phyloP scores from a whole-genome alignment of 2,329 filamentous ascomycete genomes.

The Aspergillus neoniger region DNA sequence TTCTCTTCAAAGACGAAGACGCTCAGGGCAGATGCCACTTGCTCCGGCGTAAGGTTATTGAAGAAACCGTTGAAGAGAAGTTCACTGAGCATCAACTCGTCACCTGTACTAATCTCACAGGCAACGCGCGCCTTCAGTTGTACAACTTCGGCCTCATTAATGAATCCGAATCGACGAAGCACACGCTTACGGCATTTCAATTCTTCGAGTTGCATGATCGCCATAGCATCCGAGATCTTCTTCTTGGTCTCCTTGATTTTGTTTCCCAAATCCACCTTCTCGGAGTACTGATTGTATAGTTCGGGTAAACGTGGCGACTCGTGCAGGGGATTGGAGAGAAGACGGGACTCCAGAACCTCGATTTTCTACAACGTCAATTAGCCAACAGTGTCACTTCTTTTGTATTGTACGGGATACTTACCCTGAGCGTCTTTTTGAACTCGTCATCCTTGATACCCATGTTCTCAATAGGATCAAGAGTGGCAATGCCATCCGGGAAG shows the following conservation, averaged over 20 bases:
- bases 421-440: slow-evolving; percentile 83
- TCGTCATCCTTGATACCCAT: slow-evolving; percentile 92
- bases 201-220: slow-evolving; percentile 90
- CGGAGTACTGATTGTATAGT: slow-evolving; percentile 82
- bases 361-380: slow-evolving; percentile 69
- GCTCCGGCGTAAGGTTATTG: slow-evolving; percentile 87
- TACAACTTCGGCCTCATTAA: slow-evolving; percentile 92
- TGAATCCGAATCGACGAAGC: slow-evolving; percentile 88
- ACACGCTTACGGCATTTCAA: slow-evolving; percentile 95
- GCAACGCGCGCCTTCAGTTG: slow-evolving; percentile 96
- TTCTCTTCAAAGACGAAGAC: slow-evolving; percentile 99
- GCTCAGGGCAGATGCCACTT: slow-evolving; percentile 81
- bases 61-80: slow-evolving; percentile 97
- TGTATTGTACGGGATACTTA: slow-evolving; percentile 35
- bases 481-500: slow-evolving; percentile 88
- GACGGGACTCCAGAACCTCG: slow-evolving; percentile 87
- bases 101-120: slow-evolving; percentile 95
- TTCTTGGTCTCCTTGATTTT: slow-evolving; percentile 89
- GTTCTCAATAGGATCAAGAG: slow-evolving; percentile 90
- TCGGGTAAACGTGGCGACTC: slow-evolving; percentile 81
- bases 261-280: slow-evolving; percentile 72
- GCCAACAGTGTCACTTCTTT: not conserved
- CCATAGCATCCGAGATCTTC: slow-evolving; percentile 79
- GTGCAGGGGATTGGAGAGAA: slow-evolving; percentile 87
- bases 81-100: slow-evolving; percentile 90